Percentiles rank a stretch among this genome's conserved stretches.
Conservation (phyloP, 2,329 filamentous ascomycete genomes). For the Fusarium irregulare region DNA sequence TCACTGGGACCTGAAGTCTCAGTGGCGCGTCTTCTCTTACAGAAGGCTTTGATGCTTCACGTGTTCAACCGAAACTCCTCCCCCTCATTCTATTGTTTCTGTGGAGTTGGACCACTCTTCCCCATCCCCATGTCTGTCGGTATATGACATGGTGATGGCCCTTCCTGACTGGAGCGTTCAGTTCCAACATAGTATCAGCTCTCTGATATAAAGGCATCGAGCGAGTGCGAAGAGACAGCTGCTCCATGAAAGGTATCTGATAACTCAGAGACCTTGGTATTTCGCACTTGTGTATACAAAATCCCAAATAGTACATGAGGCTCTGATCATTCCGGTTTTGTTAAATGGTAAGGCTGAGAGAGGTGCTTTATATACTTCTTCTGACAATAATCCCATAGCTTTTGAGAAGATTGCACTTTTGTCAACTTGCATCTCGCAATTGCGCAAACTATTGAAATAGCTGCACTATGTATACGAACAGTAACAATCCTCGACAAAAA, state of each 20-base stretch:
- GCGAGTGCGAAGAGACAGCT: neutral
- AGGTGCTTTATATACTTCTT: neutral
- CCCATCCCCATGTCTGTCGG: neutral
- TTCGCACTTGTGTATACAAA: neutral
- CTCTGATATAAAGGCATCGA: neutral
- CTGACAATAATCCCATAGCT: no score
- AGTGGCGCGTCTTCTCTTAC: neutral
- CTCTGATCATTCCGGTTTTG: neutral
- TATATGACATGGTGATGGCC: neutral
- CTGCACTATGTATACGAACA: neutral
- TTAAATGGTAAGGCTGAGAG: neutral
- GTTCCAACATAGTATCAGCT: neutral
- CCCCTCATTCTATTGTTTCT: neutral
- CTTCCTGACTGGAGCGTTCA: neutral
- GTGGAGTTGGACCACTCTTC: neutral
- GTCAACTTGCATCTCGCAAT: neutral
- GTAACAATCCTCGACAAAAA: neutral
- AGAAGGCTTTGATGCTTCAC: neutral
- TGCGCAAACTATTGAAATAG: conserved; percentile 2
- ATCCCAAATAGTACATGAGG: neutral
- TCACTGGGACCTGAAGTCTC: neutral
- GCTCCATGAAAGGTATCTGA: neutral
- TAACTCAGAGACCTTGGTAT: neutral
- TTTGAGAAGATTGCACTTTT: neutral
- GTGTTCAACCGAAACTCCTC: neutral